Evolutionary conservation across 2,329 filamentous ascomycete species (phyloP).

Genomic region (Aspergillus bombycis): DNA sequence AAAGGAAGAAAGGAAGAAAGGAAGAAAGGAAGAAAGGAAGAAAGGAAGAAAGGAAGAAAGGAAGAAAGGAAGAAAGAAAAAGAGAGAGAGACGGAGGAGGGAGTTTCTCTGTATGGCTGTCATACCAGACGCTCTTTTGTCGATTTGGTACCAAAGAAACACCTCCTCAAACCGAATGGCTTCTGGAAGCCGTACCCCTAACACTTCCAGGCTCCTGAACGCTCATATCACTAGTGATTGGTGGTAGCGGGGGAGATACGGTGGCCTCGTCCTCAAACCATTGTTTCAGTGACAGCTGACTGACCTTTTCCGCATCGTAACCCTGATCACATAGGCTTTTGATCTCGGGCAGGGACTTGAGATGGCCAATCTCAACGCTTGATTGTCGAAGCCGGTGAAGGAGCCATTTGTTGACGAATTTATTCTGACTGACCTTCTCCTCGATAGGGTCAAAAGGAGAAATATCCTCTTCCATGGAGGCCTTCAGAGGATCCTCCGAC

Average conservation of each 20-base stretch:
- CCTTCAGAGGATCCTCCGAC: slow-evolving; percentile 23
- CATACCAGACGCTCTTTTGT: not conserved
- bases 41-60: not conserved
- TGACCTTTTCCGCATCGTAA: slow-evolving; percentile 24
- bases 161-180: not conserved
- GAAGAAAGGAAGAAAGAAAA: not conserved
- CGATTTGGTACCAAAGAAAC: too few species aligned
- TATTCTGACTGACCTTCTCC: slow-evolving; percentile 18
- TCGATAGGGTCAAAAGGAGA: slow-evolving; percentile 23
- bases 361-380: slow-evolving; percentile 26
- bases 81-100: not conserved
- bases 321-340: slow-evolving; percentile 20
- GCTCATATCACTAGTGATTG: not conserved
- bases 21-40: too few species aligned
- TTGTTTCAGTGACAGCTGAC: slow-evolving; percentile 23
- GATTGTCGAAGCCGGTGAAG: slow-evolving; percentile 36
- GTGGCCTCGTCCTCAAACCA: slow-evolving; percentile 29
- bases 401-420: slow-evolving; percentile 36
- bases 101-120: too few species aligned
- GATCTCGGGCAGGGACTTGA: slow-evolving; percentile 27
- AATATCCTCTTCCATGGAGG: slow-evolving; percentile 20
- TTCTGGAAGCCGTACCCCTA: not conserved
- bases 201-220: not conserved
- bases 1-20: not conserved
- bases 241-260: not conserved